Evolutionary conservation across 2,329 filamentous ascomycete species (phyloP).

Genomic region (Xylariaceae sp.): DNA sequence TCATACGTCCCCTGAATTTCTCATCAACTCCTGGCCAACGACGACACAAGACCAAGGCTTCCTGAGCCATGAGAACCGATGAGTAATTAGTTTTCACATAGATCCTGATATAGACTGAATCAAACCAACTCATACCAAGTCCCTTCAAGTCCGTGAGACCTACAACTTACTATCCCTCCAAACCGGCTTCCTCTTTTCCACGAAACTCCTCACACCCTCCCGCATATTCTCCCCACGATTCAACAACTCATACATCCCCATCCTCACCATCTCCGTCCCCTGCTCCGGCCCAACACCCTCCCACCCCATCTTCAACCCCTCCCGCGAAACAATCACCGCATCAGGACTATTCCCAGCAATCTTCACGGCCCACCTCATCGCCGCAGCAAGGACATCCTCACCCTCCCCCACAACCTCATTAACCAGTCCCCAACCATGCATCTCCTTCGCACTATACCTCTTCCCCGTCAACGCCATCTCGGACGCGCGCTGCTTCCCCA

Average conservation of each 20-base stretch:
- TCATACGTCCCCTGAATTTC: too few species aligned
- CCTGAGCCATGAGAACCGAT: too few species aligned
- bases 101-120: too few species aligned
- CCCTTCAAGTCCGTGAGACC: constrained; percentile 1
- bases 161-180: constrained; percentile 62
- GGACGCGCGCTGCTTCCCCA: constrained; percentile 64
- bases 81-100: too few species aligned
- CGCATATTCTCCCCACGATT: constrained; percentile 65
- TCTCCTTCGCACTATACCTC: constrained; percentile 53
- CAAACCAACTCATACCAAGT: neutral
- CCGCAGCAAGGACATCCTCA: constrained; percentile 48
- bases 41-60: too few species aligned
- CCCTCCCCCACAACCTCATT: constrained; percentile 52
- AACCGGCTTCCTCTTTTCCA: constrained; percentile 64
- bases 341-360: constrained; percentile 68
- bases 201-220: constrained; percentile 70
- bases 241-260: constrained; percentile 55
- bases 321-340: constrained; percentile 66
- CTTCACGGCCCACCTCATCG: constrained; percentile 55
- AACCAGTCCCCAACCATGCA: constrained; percentile 63
- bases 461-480: constrained; percentile 66
- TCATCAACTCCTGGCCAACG: too few species aligned
- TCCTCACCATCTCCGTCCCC: constrained; percentile 52
- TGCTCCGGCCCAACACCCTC: constrained; percentile 61
- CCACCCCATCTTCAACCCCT: constrained; percentile 68